Evolutionary conservation across 1,284 basidiomycete species (phyloP), one percentile per base, ranked within the genome.

Genomic region (Sparassis latifolia): DNA sequence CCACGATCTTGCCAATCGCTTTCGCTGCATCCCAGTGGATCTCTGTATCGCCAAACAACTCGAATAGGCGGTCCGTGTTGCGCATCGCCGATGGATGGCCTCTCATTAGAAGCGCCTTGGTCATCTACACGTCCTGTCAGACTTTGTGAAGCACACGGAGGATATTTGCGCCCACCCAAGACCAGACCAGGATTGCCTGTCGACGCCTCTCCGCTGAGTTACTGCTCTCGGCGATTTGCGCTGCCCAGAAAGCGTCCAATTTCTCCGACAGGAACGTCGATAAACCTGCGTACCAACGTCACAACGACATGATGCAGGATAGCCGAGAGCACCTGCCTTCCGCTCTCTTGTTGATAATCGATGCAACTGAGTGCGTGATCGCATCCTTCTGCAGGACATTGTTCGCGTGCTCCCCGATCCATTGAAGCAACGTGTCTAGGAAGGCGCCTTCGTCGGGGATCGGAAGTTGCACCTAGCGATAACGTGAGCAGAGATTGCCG

Each of bases 51-150:
- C 71, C 72, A 51, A 96, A 84, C 2, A 88, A 70, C 5, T 77
- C 75, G 55, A 95, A 82, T 10, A 97, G 67, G 2, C 74, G 68
- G 42, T 88, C 77, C 3, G 86, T 70, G 50, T 88, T 82, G 1
- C 66, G 58, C 52, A 77, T 71, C 0, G 82, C 81, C 0, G 73
- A 63, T 1, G 79, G 67, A 60, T 93, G 82, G 28, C 83, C 84
- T 5, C 85, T 78, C 0, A 93, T 78, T 0, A 92, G 69, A n/a
- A 97, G 73, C 0, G 80, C 89, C 65, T 88, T 92, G 10, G 81
- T 75, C 20, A 91, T 75, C 92, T 33, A 44, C 47, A 20, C 20
- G 9, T 42, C 40, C 27, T 31, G 5, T 42, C 48, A 55, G 61
- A 47, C 53, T 38, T 38, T 52, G 61, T 6, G 51, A 27, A 43